phyloP scores from a whole-genome alignment of 2,329 filamentous ascomycete species.

The Dothideomycetes sp. region DNA sequence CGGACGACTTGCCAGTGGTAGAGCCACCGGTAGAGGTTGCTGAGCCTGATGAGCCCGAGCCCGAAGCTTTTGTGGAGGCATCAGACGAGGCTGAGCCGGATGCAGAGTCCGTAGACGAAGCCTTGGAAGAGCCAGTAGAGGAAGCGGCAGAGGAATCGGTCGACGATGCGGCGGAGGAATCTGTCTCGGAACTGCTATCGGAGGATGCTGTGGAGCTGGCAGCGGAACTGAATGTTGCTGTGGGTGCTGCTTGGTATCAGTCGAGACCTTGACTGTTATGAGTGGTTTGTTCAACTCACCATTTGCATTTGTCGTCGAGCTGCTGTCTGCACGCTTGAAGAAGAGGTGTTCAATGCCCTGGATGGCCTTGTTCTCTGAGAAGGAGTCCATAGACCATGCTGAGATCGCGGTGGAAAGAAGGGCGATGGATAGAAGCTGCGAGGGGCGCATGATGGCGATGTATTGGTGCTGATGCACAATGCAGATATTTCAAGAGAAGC shows the following conservation, averaged over 20 bases:
- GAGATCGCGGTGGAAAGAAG: slow-evolving; percentile 20
- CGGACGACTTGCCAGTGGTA: slow-evolving; percentile 7
- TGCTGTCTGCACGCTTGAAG: slow-evolving; percentile 14
- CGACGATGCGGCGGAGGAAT: slow-evolving; percentile 7
- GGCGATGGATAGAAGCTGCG: slow-evolving; percentile 19
- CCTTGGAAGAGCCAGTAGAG: slow-evolving; percentile 16
- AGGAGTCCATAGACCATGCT: slow-evolving; percentile 18
- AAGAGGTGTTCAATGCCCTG: slow-evolving; percentile 17
- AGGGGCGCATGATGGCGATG: slow-evolving; percentile 21
- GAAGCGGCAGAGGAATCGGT: slow-evolving; percentile 7
- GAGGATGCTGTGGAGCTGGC: not conserved
- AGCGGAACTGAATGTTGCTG: slow-evolving; percentile 11
- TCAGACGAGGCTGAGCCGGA: slow-evolving; percentile 7
- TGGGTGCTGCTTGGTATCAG: slow-evolving; percentile 13
- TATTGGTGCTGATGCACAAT: too few relatives aligned
- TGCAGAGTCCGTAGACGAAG: slow-evolving; percentile 10
- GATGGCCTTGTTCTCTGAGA: slow-evolving; percentile 15
- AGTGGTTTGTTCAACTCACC: not conserved
- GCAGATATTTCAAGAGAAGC: too few relatives aligned
- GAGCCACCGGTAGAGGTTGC: slow-evolving; percentile 10
- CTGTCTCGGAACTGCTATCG: slow-evolving; percentile 10
- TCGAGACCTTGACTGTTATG: not conserved
- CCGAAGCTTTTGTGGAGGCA: slow-evolving; percentile 2
- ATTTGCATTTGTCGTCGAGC: slow-evolving; percentile 4
- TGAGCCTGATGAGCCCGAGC: slow-evolving; percentile 11